Evolutionary conservation across 2,329 filamentous ascomycete species (phyloP), one percentile per base, ranked within the genome.

Genomic region (Graphiopsis chlorocephala): DNA sequence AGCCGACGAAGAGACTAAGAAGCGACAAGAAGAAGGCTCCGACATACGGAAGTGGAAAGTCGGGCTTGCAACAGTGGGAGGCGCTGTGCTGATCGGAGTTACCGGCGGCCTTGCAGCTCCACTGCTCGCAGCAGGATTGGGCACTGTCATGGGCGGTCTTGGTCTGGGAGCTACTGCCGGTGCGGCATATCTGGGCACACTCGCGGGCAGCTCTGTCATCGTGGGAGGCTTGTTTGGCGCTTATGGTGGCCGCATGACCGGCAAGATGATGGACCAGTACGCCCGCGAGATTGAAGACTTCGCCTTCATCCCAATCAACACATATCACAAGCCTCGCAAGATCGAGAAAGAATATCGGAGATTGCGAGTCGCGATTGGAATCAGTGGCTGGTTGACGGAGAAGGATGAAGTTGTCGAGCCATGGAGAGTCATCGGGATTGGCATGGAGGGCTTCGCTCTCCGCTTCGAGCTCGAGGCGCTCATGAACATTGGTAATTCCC

Each of bases 181-280:
- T 12, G 92, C 93, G 23, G 88, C 88, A 1, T 87, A 97, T 61
- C 81, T 98, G 0, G 94, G 93, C 12, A 85, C 88, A 20, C 83
- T 97, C 72, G 90, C 92, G 2, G 89, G 93, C 42, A 95, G 90
- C 67, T 86, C 89, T 5, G 85, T 95, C 17, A 82, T 93, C 48
- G 89, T 97, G 31, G 94, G 93, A 17, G 87, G 90, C 42, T 80
- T 98, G 45, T 97, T 98, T 73, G 95, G 95, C 10, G 91, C 95
- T n/a, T 97, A 96, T 74, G 91, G 91, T 50, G 88, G 89, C 1
- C 86, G 89, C 38, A 93, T 96, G 83, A 91, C 90, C 0, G 87
- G 88, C 61, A 89, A 93, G 75, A 92, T 93, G 83, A 90, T 97
- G 83, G 92, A 97, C 68, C 84, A 89, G n/a, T 96, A 96, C 75